Base-by-base conservation (phyloP, 768 basidiomycete genomes). In the Podaxis mareebaensis region DNA sequence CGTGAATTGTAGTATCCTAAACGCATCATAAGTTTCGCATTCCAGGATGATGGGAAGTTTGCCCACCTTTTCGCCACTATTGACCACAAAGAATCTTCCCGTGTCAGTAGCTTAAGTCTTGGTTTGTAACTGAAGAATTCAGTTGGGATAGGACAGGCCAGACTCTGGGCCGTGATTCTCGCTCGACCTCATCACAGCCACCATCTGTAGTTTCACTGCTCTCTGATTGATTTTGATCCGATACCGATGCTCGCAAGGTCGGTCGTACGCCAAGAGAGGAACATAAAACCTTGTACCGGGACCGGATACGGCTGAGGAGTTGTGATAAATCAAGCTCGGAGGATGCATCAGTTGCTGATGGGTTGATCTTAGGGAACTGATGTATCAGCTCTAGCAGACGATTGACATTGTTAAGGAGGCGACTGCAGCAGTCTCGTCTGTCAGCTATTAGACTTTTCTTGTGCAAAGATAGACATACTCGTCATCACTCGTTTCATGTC, bases 261-360 rank as follows among this genome's bases (percentile, higher is more conserved):
- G 81, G 81, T 30, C 77, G 76, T 36, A 94, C 83, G 36, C 92
- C 92, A 22, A 98, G 79, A 0, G 86, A 84, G 0, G 95, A 87
- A 68, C 96, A 99, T 42, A 96, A 85, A 0, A 87, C 83, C 69
- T 89, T 91, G 75, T 99, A 97, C 66, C 91, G 84, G 1, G 95
- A 92, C 46, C 93, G 85, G 64, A 98, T 95, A 65, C 92, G 87
- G 28, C 88, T 84, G 66, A 96, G 86, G 28, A 95, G 83, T 60
- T 85, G 86, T 8, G 30, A 33, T 51, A 96, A 84, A 73, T 97
- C 95, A 15, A 89, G 53, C 24, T 88, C 86, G 39, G 77, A 70
- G 1, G 77, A 70, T n/a, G 70, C 64, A 24, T 76, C 72, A 4
- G 53, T 66, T 0, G 79, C 72, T 53, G 86, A 84, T 33, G 92